These are phyloP conservation scores for Larix kaempferi DNA, from an alignment of 75 land plant species.

Conservation along the genomic window DNA sequence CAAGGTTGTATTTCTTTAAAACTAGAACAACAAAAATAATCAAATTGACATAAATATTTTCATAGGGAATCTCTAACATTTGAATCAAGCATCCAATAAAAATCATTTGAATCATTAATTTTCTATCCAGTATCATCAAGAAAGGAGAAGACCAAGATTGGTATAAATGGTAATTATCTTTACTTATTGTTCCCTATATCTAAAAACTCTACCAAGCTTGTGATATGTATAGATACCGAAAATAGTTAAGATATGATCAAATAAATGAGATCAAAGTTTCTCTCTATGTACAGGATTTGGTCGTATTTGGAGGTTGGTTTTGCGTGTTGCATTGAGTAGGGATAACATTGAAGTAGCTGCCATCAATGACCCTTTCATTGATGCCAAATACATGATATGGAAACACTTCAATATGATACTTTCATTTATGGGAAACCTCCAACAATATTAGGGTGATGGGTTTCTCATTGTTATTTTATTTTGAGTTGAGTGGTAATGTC, in stretches of 20 bases:
- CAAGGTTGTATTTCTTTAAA: neutral
- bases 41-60: neutral
- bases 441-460: too few species aligned
- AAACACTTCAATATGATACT: neutral
- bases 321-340: conserved; percentile 68
- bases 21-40: neutral
- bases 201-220: neutral
- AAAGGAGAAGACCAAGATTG: conserved; percentile 43
- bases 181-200: neutral
- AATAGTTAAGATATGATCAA: neutral
- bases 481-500: too few species aligned
- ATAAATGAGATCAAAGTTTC: too few species aligned
- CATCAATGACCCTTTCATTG: conserved; percentile 94
- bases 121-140: conserved; percentile 28
- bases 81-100: neutral
- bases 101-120: neutral
- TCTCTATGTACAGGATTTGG: conserved; percentile 6
- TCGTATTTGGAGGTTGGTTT: conserved; percentile 80
- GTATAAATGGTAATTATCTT: conserved; percentile 50
- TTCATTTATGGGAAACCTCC: neutral
- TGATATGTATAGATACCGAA: neutral
- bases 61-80: neutral
- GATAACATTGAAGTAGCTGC: conserved; percentile 97
- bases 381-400: conserved; percentile 70
- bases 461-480: too few species aligned